Base-by-base conservation (phyloP, 2,329 filamentous ascomycete genomes). In the Zymoseptoria crescenta region DNA sequence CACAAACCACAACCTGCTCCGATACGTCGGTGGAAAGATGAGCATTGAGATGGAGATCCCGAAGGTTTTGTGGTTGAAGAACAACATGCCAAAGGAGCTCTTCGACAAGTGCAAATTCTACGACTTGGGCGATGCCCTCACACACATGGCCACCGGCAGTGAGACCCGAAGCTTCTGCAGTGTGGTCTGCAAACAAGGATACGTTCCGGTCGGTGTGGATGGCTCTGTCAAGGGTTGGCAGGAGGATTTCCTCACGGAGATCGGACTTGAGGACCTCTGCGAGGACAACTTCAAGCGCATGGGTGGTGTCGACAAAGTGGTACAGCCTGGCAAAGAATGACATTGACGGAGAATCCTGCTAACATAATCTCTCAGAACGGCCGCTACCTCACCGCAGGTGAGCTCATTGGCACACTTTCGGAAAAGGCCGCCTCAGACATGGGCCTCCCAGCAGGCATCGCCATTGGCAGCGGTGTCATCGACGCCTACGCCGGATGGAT, bases 21-120 rank as follows among this genome's bases (percentile, higher is more conserved):
- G 91, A 70, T 99, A 99, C 72, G 94, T 99, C 19, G 94, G 94
- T 67, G 94, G 94, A 64, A 93, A 88, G 73, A 99, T 99, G 94
- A 96, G 91, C 73, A 93, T 96, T 65, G 94, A 99, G 80, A 99
- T 99, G 94, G 94, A 99, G 75, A 95, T 99, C 58, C 94, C 94
- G 64, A 99, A 99, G 78, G 90, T 96, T 1, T 81, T 97, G 59
- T 99, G 94, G 94, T 82, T 99, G 72, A 97, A 97, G 82, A 96
- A 96, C 76, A 84, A 97, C 77, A 97, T 99, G 94, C 88, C 94
- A 2, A 82, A 88, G 57, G 89, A 96, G 69, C 80, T 94, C 16
- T 99, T 97, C 69, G 86, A 87, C 58, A 86, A 87, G 62, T 96
- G 92, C 85, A 96, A 96, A 75, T 99, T 99, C 73, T 99, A 96